phyloP scores from a whole-genome alignment of 2,329 filamentous ascomycete species.

The Pseudogymnoascus sp. region DNA sequence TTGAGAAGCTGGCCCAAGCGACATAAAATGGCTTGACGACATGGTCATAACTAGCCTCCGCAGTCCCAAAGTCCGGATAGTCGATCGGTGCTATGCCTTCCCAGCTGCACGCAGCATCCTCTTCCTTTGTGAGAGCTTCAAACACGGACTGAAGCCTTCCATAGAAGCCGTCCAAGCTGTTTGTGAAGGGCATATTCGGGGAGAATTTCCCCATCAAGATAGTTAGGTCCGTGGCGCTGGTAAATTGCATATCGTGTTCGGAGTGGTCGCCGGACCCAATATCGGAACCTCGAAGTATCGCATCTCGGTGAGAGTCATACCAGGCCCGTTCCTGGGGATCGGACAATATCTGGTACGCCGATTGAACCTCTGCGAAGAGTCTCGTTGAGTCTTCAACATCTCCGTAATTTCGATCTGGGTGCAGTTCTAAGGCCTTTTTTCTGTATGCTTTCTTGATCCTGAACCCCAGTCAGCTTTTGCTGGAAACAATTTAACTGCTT shows the following conservation, averaged over 20 bases:
- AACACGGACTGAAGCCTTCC: slow-evolving; percentile 72
- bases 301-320: slow-evolving; percentile 92
- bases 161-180: slow-evolving; percentile 77
- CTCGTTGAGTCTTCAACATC: slow-evolving; percentile 76
- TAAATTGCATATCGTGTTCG: slow-evolving; percentile 65
- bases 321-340: slow-evolving; percentile 93
- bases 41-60: slow-evolving; percentile 67
- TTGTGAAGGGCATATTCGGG: slow-evolving; percentile 68
- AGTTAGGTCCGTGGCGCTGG: slow-evolving; percentile 72
- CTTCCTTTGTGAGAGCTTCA: slow-evolving; percentile 70
- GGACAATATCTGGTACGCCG: slow-evolving; percentile 91
- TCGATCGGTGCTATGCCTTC: slow-evolving; percentile 52
- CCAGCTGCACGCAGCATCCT: slow-evolving; percentile 66
- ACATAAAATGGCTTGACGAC: slow-evolving; percentile 76
- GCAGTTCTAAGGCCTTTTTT: slow-evolving; percentile 81
- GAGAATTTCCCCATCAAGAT: slow-evolving; percentile 74
- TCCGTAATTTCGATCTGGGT: slow-evolving; percentile 88
- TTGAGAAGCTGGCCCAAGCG: slow-evolving; percentile 73
- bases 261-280: slow-evolving; percentile 41
- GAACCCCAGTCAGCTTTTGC: slow-evolving; percentile 10
- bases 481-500: neutral
- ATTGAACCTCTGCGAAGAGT: slow-evolving; percentile 84
- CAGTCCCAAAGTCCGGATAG: slow-evolving; percentile 78
- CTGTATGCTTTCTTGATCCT: slow-evolving; percentile 93
- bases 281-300: slow-evolving; percentile 58